Evolutionary conservation across 345 rosid genomes (phyloP), one percentile per base, ranked within the genome.

Genomic region (Passiflora organensis): DNA sequence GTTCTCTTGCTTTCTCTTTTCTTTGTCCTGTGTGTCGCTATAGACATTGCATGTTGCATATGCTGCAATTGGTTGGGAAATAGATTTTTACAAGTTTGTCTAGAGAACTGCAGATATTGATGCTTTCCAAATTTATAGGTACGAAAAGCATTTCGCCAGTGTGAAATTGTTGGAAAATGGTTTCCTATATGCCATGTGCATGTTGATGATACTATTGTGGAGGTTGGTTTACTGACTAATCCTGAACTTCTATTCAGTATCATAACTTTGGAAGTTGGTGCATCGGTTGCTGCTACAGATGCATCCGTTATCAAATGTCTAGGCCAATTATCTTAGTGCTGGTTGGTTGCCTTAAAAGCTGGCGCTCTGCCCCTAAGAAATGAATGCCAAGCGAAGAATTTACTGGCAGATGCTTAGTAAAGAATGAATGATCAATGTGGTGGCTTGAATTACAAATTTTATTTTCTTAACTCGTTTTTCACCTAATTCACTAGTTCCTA

Each of bases 141-240:
- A 44, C 60, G 54, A 51, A 68, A 56, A 25, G 62, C 73, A 54
- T 83, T 83, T 72, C 60, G 71, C 16, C 72, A 57, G 50, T 72
- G 82, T 70, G 73, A 66, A 67, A 83, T 80, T 58, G 76, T 78
- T 32, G 86, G 86, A 46, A 78, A 50, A 65, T 62, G 82, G 55
- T 83, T 83, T 71, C 82, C 84, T 52, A 83, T 83, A 62, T 83
- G 89, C 66, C 89, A 80, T 17, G 86, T 83, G 44, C 79, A 78
- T 52, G 19, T 80, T 9, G 75, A 69, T 4, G 75, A 76, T 68
- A 56, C 68, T 13, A 47, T 74, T 32, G 73, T 83, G 41, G 86
- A 83, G 86, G 84, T 81, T 48, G 49, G 48, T 74, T 18, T 10
- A 2, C 20, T 32, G 10, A 11, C 55, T 51, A 17, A 6, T 32